These are phyloP conservation scores for Pseudocercospora pini-densiflorae DNA, from an alignment of 2,329 filamentous ascomycete species.

Conservation along the genomic window DNA sequence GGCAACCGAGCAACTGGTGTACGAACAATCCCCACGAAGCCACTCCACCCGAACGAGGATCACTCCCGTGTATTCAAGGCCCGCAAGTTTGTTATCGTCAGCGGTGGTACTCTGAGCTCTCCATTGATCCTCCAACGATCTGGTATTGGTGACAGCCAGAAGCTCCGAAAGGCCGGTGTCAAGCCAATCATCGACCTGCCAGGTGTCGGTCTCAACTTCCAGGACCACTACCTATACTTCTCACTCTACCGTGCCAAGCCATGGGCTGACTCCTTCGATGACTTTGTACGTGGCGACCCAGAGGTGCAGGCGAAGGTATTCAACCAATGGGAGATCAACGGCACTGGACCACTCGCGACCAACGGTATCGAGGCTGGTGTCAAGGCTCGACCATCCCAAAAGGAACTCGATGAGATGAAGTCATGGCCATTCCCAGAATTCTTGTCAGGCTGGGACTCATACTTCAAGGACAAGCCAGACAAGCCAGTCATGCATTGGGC, in stretches of 20 bases:
- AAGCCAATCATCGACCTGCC: conserved; percentile 72
- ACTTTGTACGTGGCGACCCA: conserved; percentile 75
- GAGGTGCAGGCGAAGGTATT: conserved; percentile 74
- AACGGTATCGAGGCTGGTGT: conserved; percentile 82
- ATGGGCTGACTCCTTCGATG: conserved; percentile 77
- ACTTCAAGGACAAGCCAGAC: conserved; percentile 83
- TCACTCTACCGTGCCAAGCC: conserved; percentile 74
- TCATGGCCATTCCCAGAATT: conserved; percentile 77
- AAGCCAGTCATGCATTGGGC: conserved; percentile 88
- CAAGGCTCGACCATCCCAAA: conserved; percentile 72
- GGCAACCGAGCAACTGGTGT: conserved; percentile 74
- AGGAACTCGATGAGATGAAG: conserved; percentile 71
- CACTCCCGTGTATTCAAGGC: conserved; percentile 66
- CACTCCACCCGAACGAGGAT: conserved; percentile 59
- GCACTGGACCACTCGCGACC: conserved; percentile 75
- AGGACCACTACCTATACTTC: conserved; percentile 76
- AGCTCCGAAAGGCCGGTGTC: conserved; percentile 70
- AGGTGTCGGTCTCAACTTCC: conserved; percentile 76
- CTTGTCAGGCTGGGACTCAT: conserved; percentile 74
- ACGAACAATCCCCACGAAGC: conserved; percentile 72
- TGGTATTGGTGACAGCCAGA: conserved; percentile 72
- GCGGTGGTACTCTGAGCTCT: conserved; percentile 73
- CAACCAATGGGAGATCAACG: conserved; percentile 78
- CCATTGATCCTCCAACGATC: conserved; percentile 77
- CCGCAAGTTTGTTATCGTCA: conserved; percentile 75